These are phyloP conservation scores for Xylaria nigripes DNA, from an alignment of 495 filamentous ascomycete genomes.

Conservation along the genomic window DNA sequence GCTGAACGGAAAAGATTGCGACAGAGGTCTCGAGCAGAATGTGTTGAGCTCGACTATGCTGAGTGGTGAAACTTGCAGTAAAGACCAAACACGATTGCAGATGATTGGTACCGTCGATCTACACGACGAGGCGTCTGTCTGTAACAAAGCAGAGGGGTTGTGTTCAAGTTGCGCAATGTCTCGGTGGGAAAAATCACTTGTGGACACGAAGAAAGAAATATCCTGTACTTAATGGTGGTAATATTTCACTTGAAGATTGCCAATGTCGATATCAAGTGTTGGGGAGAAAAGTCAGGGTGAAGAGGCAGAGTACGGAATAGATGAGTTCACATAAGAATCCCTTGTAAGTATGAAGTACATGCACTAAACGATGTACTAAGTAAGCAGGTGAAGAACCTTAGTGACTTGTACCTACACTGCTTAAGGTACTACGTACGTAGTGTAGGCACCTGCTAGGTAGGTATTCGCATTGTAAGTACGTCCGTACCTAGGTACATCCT, in stretches of 20 bases:
- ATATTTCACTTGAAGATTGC: not conserved
- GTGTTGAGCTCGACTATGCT: not conserved
- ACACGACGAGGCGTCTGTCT: not conserved
- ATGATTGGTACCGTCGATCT: not conserved
- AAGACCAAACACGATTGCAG: not conserved
- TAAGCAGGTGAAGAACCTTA: too few relatives aligned
- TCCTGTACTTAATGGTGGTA: not conserved
- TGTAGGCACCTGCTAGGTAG: too few relatives aligned
- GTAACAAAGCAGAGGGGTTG: not conserved
- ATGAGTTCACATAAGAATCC: too few relatives aligned
- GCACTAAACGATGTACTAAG: too few relatives aligned
- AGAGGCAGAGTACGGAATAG: not conserved
- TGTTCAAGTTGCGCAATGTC: not conserved
- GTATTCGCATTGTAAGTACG: too few relatives aligned
- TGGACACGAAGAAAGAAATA: not conserved
- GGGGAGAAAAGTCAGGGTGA: not conserved
- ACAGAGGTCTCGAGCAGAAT: not conserved
- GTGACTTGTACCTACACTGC: too few relatives aligned
- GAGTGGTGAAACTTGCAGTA: not conserved
- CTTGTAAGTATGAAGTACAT: too few relatives aligned
- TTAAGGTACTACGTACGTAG: too few relatives aligned
- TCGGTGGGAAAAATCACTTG: not conserved
- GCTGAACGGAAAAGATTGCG: not conserved
- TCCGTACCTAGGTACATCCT: too few relatives aligned
- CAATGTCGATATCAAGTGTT: not conserved